Evolutionary conservation across 257 asterid genomes (phyloP).

Genomic region (Solanum clarkiae): DNA sequence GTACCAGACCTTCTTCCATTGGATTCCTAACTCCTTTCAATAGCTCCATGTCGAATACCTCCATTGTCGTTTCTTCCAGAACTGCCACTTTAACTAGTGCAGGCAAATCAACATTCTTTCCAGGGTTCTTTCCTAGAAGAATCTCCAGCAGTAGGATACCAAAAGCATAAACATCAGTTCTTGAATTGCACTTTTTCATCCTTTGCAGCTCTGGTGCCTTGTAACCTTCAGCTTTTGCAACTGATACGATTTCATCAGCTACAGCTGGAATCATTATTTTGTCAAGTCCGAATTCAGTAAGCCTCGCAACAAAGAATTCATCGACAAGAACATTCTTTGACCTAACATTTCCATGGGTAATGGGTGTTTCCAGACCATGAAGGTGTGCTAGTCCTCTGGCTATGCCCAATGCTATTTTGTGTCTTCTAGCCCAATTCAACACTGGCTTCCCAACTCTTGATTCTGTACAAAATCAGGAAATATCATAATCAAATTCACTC

Average conservation of each 20-base stretch:
- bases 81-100: constrained; percentile 88
- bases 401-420: constrained; percentile 81
- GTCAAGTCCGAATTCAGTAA: constrained; percentile 86
- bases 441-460: constrained; percentile 82
- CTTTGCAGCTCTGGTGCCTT: constrained; percentile 91
- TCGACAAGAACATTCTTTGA: constrained; percentile 81
- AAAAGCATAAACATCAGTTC: constrained; percentile 80
- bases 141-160: constrained; percentile 90
- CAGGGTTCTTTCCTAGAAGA: constrained; percentile 66
- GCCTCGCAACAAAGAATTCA: constrained; percentile 73
- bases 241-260: constrained; percentile 72
- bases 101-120: constrained; percentile 69
- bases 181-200: constrained; percentile 80
- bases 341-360: constrained; percentile 79
- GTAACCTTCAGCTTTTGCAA: constrained; percentile 75
- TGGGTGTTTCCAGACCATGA: constrained; percentile 75
- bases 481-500: neutral
- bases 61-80: constrained; percentile 95
- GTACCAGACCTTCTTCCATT: constrained; percentile 95
- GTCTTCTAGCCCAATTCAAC: constrained; percentile 85
- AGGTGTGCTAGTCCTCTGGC: constrained; percentile 90
- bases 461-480: constrained; percentile 28
- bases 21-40: constrained; percentile 76
- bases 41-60: constrained; percentile 77
- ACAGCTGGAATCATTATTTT: constrained; percentile 70